These are phyloP conservation scores for Vitis cinerea DNA, from an alignment of 164 flowering plant species.

Conservation along the genomic window DNA sequence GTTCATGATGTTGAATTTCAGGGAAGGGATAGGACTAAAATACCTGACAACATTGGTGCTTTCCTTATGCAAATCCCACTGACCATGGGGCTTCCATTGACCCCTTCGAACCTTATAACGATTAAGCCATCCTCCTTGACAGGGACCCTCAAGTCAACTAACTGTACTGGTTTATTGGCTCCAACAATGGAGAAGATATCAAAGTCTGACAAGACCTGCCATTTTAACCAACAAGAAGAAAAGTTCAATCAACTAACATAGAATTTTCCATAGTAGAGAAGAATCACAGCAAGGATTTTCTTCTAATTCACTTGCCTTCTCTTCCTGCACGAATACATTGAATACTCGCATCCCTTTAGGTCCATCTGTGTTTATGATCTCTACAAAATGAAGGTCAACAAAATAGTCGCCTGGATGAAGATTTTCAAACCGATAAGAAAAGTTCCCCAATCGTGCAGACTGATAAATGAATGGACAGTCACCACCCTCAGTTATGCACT, in stretches of 20 bases:
- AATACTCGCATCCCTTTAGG: constrained; percentile 87
- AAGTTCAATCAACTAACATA: too few relatives aligned
- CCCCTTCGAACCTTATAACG: constrained; percentile 62
- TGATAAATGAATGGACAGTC: constrained; percentile 61
- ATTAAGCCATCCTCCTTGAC: constrained; percentile 57
- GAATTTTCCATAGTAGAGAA: neutral
- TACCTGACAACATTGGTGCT: constrained; percentile 59
- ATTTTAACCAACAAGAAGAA: constrained; percentile 7
- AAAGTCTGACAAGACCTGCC: constrained; percentile 67
- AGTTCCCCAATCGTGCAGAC: constrained; percentile 71
- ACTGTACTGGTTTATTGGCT: constrained; percentile 73
- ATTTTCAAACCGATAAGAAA: constrained; percentile 48
- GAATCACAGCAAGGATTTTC: neutral
- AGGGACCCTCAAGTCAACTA: constrained; percentile 54
- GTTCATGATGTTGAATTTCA: neutral
- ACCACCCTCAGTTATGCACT: constrained; percentile 53
- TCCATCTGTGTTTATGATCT: constrained; percentile 71
- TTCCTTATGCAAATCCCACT: constrained; percentile 78
- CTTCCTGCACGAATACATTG: constrained; percentile 78
- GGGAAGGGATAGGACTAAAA: neutral
- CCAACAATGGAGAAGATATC: constrained; percentile 80
- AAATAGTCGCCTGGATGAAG: constrained; percentile 69
- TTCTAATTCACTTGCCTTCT: constrained; percentile 51
- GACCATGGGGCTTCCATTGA: constrained; percentile 67
- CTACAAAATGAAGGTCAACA: constrained; percentile 80